Evolutionary conservation across 2,329 filamentous ascomycete genomes (phyloP), one percentile per base, ranked within the genome.

Genomic region (Ceratocystis diversiconidia): DNA sequence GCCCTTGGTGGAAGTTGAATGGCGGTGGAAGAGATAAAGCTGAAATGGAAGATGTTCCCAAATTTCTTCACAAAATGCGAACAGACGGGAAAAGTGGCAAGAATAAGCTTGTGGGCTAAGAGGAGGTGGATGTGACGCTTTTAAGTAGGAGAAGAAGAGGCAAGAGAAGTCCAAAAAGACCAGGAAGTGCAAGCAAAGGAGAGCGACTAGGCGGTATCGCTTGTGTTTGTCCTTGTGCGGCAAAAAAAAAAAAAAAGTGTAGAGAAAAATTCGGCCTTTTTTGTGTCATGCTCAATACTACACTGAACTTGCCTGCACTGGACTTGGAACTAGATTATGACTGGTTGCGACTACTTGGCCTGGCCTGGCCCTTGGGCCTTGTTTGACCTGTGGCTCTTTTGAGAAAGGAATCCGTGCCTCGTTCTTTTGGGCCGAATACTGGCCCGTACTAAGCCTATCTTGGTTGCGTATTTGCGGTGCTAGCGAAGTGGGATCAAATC

Each of bases 371-470:
- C 19, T 22, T 48, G 46, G 46, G 17, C 46, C 46, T 48, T 41
- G 36, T 41, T 41, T 41, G 36, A 10, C 36, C 46, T 48, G 46
- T n/a, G 46, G 17, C 46, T 48, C 46, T 48, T 48, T 48, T 48
- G 17, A 48, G 46, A 28, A 55, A 28, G 50, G 12, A 12, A 57
- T 32, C 52, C 52, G 52, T 57, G 52, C 52, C 22, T 57, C 30
- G 52, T 30, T 57, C n/a, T 57, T 28, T 32, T 57, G 52, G 36
- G 60, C 60, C 60, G 36, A 62, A 43, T 43, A 44, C 32, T 32
- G 60, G 60, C 36, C 60, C 60, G 60, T 46, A 62, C 60, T 62
- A 62, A 41, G 36, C 60, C 60, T 17, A 44, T 44, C 15, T 19
- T 22, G 60, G 60, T 8, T 22, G 25, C 52, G 52, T 57, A 57